Evolutionary conservation across 2,329 filamentous ascomycete species (phyloP).

Genomic region (Aspergillus melleus): DNA sequence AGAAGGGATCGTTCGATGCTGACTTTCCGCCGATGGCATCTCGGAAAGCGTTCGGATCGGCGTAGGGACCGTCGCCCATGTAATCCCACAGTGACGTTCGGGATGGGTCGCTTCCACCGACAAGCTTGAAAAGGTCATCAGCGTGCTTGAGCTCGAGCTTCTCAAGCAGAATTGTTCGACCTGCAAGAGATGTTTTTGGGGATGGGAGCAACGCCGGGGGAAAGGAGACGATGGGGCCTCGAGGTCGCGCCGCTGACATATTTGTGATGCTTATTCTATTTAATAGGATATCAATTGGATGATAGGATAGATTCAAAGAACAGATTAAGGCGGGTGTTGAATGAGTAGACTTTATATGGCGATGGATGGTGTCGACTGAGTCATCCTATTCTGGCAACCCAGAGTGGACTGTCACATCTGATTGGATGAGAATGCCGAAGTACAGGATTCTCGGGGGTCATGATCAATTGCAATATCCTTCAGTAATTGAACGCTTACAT

Average conservation of each 20-base stretch:
- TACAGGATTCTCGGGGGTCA: too few species aligned
- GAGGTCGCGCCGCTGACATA: neutral
- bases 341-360: too few species aligned
- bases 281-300: too few species aligned
- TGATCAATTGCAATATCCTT: too few species aligned
- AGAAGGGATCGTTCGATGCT: neutral
- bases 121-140: conserved; percentile 28
- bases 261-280: too few species aligned
- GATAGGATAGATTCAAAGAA: too few species aligned
- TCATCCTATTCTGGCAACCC: too few species aligned
- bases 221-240: conserved; percentile 12
- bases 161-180: conserved; percentile 30
- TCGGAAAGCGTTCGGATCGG: conserved; percentile 30
- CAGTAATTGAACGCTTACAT: too few species aligned
- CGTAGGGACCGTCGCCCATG: conserved; percentile 40
- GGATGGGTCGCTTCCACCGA: conserved; percentile 26
- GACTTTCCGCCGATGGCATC: conserved; percentile 16
- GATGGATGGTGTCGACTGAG: too few species aligned
- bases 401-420: too few species aligned
- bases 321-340: too few species aligned
- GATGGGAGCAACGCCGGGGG: neutral
- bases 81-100: conserved; percentile 43
- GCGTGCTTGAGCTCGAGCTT: conserved; percentile 30
- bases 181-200: conserved; percentile 12
- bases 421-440: too few species aligned